Evolutionary conservation across 2,329 filamentous ascomycete genomes (phyloP), one percentile per base, ranked within the genome.

Genomic region (Metarhizium robertsii): DNA sequence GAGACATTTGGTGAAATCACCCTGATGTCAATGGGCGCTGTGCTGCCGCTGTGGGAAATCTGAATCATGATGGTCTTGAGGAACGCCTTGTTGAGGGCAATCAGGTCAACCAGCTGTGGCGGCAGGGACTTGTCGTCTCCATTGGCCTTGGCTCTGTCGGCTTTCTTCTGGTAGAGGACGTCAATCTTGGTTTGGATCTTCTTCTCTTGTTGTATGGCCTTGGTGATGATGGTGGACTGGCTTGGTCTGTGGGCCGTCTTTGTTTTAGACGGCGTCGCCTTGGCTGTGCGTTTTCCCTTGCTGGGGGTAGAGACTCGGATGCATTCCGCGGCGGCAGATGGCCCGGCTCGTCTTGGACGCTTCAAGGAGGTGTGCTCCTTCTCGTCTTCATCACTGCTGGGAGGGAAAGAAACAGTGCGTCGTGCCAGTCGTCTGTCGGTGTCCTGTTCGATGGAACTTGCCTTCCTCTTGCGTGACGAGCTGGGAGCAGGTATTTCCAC

Each of bases 51-150:
- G 69, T 92, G 87, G 1, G 85, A 85, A 58, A 83, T 79, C 63
- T 90, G 86, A 10, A 91, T 71, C 0, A 81, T 79, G 29, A 90
- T 73, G 0, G 86, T 84, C 63, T 85, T 84, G 56, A 89, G 74
- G 61, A 91, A 87, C 11, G 84, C 78, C 45, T 75, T 75, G 67
- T 90, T 83, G 30, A 92, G 74, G 55, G 79, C 73, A 52, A 88
- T 70, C 16, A 90, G 73, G 51, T 87, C 81, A 56, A 75, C 67
- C 45, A 84, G 71, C 61, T 83, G 80, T 18, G 65, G 66, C 11
- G 79, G 81, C 5, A 85, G 73, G 6, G 63, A 64, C 29, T 57
- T 47, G 4, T 60, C 55, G 6, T 53, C 36, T 51, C 56, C 30
- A 34, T 68, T 59, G 10, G 57, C 54, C 61, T 52, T 69, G 65